Evolutionary conservation across 2,329 filamentous ascomycete genomes (phyloP).

Genomic region (Pseudocercospora musae): DNA sequence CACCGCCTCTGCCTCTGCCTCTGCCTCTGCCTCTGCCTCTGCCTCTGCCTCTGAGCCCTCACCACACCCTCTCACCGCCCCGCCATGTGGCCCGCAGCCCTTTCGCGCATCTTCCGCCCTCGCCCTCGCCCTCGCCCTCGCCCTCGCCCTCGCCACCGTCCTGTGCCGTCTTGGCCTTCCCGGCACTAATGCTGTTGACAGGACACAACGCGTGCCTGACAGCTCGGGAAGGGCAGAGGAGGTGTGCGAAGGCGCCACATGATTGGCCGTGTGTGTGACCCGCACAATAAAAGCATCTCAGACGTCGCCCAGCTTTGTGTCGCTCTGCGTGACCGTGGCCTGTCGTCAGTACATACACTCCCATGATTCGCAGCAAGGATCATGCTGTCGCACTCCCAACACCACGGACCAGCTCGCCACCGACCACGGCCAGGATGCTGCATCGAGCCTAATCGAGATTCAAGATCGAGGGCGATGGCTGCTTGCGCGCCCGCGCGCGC

Average conservation of each 20-base stretch:
- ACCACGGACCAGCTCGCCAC: slow-evolving; percentile 14
- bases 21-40: not conserved
- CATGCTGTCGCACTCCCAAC: slow-evolving; percentile 17
- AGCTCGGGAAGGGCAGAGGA: slow-evolving; percentile 20
- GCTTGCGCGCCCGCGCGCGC: too few relatives aligned
- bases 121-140: too few relatives aligned
- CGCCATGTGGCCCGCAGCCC: not conserved
- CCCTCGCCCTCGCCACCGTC: not conserved
- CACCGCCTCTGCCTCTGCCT: too few relatives aligned
- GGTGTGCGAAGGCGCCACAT: slow-evolving; percentile 8
- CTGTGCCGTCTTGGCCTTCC: not conserved
- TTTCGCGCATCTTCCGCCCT: too few relatives aligned
- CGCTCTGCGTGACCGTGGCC: slow-evolving; percentile 16
- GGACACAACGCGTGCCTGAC: slow-evolving; percentile 25
- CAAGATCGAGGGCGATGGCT: slow-evolving; percentile 15
- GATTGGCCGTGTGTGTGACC: slow-evolving; percentile 12
- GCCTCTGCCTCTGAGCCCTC: not conserved
- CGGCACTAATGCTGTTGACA: slow-evolving; percentile 25
- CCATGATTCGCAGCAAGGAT: slow-evolving; percentile 21
- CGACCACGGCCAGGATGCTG: slow-evolving; percentile 13
- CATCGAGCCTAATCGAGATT: slow-evolving; percentile 18
- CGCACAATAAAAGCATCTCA: slow-evolving; percentile 6
- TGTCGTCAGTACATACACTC: slow-evolving; percentile 6
- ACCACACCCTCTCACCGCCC: not conserved
- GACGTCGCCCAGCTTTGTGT: slow-evolving; percentile 9